Percentiles rank a stretch among this genome's conserved stretches.
Evolutionary conservation across 805 yeast species (phyloP).

Genomic region (Saccharomycopsis sp.): DNA sequence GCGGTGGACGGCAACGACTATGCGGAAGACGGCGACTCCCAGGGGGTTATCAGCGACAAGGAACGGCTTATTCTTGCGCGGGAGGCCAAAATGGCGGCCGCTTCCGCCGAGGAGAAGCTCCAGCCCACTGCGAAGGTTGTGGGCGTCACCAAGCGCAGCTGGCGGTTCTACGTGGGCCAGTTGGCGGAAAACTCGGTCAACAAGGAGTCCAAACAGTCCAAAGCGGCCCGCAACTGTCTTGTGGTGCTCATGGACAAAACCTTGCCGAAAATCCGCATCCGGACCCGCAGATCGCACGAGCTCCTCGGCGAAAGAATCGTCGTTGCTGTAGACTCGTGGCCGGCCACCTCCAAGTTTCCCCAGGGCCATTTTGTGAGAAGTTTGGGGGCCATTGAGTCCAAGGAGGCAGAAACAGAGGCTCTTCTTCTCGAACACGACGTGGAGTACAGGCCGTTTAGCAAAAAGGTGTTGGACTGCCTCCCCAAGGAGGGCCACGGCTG

Average conservation of each 20-base stretch:
- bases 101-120: conserved; percentile 37
- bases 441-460: conserved; percentile 92
- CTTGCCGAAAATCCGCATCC: conserved; percentile 78
- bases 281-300: conserved; percentile 79
- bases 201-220: conserved; percentile 38
- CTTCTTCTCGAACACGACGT: conserved; percentile 90
- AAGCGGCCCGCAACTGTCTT: conserved; percentile 71
- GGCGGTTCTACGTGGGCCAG: conserved; percentile 97
- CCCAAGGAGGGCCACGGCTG: conserved; percentile 93
- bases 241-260: conserved; percentile 85
- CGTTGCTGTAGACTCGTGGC: conserved; percentile 91
- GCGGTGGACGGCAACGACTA: conserved; percentile 52
- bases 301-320: conserved; percentile 87
- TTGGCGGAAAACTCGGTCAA: conserved; percentile 71
- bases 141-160: conserved; percentile 79
- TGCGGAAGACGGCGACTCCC: conserved; percentile 44
- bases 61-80: conserved; percentile 69
- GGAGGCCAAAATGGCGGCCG: conserved; percentile 63
- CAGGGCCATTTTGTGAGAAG: conserved; percentile 91
- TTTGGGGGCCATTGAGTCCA: conserved; percentile 85
- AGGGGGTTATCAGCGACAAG: conserved; percentile 49
- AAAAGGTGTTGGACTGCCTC: conserved; percentile 82
- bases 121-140: conserved; percentile 95
- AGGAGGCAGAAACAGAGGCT: conserved; percentile 95
- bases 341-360: conserved; percentile 73